Evolutionary conservation across 352 stramenopile genomes (phyloP).

Genomic region (Pythium vanterpoolii): DNA sequence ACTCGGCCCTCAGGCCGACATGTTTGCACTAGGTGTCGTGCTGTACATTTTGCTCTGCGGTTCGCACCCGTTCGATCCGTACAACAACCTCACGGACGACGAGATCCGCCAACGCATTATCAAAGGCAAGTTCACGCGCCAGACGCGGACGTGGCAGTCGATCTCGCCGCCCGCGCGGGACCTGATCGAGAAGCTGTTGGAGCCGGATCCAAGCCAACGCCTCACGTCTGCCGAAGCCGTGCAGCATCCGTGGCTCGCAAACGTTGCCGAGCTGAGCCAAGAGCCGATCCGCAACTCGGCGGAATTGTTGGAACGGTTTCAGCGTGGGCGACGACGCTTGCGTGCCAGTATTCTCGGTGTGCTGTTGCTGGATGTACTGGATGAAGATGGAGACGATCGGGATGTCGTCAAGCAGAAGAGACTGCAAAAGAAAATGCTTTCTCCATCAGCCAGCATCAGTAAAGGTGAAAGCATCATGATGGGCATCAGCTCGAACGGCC

Average conservation of each 20-base stretch:
- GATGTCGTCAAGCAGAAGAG: neutral
- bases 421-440: neutral
- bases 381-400: conserved; percentile 25
- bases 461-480: conserved; percentile 34
- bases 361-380: conserved; percentile 57
- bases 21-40: conserved; percentile 82
- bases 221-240: conserved; percentile 67
- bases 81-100: conserved; percentile 84
- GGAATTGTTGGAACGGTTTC: conserved; percentile 74
- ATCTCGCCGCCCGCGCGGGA: conserved; percentile 65
- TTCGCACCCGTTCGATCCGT: conserved; percentile 78
- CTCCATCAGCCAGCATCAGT: neutral
- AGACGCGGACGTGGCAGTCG: conserved; percentile 68
- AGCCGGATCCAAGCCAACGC: conserved; percentile 56
- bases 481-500: conserved; percentile 67
- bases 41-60: conserved; percentile 87
- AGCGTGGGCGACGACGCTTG: conserved; percentile 67
- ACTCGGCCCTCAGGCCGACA: conserved; percentile 69
- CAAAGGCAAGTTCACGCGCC: conserved; percentile 68
- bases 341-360: conserved; percentile 78
- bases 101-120: conserved; percentile 82
- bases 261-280: conserved; percentile 48
- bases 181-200: conserved; percentile 69
- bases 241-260: conserved; percentile 65
- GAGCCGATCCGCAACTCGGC: conserved; percentile 65